Evolutionary conservation across 1,284 basidiomycete species (phyloP), one percentile per base, ranked within the genome.

Genomic region (Ceratobasidium sp.): DNA sequence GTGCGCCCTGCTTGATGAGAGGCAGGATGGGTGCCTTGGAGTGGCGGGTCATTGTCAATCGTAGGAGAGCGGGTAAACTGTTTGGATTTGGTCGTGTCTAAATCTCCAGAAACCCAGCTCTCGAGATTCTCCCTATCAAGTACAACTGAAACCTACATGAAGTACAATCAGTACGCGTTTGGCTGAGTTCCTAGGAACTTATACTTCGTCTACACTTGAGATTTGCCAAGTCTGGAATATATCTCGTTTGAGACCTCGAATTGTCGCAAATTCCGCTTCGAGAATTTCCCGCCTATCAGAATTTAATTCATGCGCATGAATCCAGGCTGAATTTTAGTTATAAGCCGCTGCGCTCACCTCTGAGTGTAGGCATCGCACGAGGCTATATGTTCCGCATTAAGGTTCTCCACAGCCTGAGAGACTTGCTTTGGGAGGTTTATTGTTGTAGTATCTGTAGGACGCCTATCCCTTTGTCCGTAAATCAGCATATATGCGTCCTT

Each of bases 401-500:
- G 84, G 2, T 81, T 81, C 15, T 86, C 82, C 3, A 96, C 88
- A 20, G 88, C 85, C 17, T 88, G 83, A 76, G 86, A 77, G 2
- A 92, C 90, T 45, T 85, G 83, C 31, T 82, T 78, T 3, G 93
- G 91, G 28, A 91, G 90, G 31, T 79, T 77, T 2, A 85, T 81
- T 65, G 79, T 33, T 28, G 61, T 20, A 47, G 42, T 56, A 26
- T 6, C 37, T 74, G 54, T 3, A 56, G 37, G 37, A 31, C 60
- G 67, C 15, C 64, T 49, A 67, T 81, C 75, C 49, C 82, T 82
- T 10, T 89, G 88, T 53, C 89, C 88, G 83, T 97, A 98, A 67
- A 98, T 91, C 49, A 97, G 88, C 95, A 97, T 96, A 84, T 98
- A 97, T 31, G 94, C 94, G 80, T 96, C 94, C 82, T 89, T 92